Base-by-base conservation (phyloP, 805 yeast genomes). In the Candida broadrunensis region DNA sequence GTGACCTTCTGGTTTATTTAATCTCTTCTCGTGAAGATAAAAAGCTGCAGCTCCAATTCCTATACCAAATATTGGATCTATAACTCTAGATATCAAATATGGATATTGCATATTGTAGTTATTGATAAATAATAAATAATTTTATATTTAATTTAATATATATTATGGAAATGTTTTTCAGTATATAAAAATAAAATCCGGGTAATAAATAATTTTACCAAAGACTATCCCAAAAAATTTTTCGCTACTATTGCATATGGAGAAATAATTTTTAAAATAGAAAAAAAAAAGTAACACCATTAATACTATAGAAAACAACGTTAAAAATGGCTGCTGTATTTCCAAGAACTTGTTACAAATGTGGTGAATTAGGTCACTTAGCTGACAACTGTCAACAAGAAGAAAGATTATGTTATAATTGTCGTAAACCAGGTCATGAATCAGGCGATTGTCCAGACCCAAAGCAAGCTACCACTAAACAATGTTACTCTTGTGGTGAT, bases 401-500 rank as follows among this genome's bases (percentile, higher is more conserved):
- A 46, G 90, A 85, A 65, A 83, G 90, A 72, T 74, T 88, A 61
- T 88, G 96, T 71, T 88, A 88, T 85, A 88, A 88, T 81, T 88
- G 96, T 70, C 86, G 83, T 62, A 77, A 83, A 65, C 84, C 95
- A 45, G 93, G 93, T 49, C 96, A 88, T 67, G 90, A 87, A 67
- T 86, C 93, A 40, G 77, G 80, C 53, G 95, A 85, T 49, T 89
- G 97, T 69, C 85, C 93, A 34, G 81, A 82, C 60, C 95, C 96
- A 61, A 86, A 83, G 67, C 89, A 88, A 66, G 78, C 85, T 51
- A 80, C 81, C 53, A 80, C 80, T 64, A 89, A 89, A 69, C 89
- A 89, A 66, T 89, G 97, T 69, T 89, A 85, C 83, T 85, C 85
- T 66, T 89, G 97, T 71, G 93, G 93, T 56, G 86, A 84, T 63